Evolutionary conservation across 2,329 filamentous ascomycete genomes (phyloP), one percentile per base, ranked within the genome.

Genomic region (Cytospora piceicola): DNA sequence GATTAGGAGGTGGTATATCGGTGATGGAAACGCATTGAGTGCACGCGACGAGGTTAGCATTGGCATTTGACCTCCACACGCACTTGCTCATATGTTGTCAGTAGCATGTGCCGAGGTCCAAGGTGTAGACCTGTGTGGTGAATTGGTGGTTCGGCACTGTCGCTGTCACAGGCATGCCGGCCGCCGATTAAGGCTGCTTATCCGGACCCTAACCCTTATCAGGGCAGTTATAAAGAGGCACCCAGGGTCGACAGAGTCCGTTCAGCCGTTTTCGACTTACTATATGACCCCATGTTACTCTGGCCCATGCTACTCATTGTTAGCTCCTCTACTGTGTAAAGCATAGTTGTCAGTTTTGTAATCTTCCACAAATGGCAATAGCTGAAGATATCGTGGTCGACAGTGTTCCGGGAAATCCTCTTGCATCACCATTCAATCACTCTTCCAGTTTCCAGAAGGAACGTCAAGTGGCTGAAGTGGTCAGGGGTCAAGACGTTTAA

Each of bases 21-120:
- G 46, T 20, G n/a, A 42, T 42, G 39, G 46, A 24, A 49, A 49
- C 34, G 54, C 46, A 53, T 56, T 56, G 34, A 39, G 30, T 42
- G n/a, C n/a, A 58, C n/a, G n/a, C 55, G 22, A 58, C 34, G 32
- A 27, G 55, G 46, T 24, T 39, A 39, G 61, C 61, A 57, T 57
- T 36, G 27, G 60, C 42, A 53, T 49, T 27, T 30, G 49, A 49
- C 39, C 42, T 29, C 55, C 54, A 30, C 14, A 3, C 52, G 14
- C 52, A 22, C 46, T 57, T 39, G 11, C 42, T 63, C 42, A 46
- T n/a, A 24, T 20, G 34, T 54, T 32, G 22, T 20, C 56, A 39
- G 51, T 34, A 42, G 53, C 61, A 63, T 57, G 39, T 63, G 61
- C 61, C 61, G 61, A 63, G 61, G 61, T 63, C 53, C 55, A 24